phyloP scores from a whole-genome alignment of 345 rosid species.

The Geranium rotundifolium region DNA sequence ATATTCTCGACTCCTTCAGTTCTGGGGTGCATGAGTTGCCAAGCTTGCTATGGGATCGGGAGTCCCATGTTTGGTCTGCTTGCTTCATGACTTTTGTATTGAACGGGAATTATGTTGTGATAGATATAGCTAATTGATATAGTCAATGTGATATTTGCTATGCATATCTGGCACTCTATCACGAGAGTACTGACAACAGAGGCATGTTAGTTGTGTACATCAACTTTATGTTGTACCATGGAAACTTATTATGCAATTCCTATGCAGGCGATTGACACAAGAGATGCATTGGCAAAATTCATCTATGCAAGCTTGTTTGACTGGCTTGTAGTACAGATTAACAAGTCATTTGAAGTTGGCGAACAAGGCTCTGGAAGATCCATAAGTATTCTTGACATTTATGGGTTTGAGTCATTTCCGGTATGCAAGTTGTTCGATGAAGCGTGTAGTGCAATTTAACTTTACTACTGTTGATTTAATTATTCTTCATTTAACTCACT shows the following conservation, averaged over 20 bases:
- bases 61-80: background rate
- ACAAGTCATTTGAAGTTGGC: constrained; percentile 55
- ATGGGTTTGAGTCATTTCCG: constrained; percentile 91
- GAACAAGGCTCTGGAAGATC: constrained; percentile 45
- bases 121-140: too few species aligned
- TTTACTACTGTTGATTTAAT: background rate
- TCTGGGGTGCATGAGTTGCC: background rate
- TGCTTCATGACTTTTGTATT: background rate
- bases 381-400: constrained; percentile 86
- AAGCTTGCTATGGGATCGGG: background rate
- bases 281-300: constrained; percentile 94
- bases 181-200: too few species aligned
- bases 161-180: too few species aligned
- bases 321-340: constrained; percentile 81
- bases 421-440: constrained; percentile 20
- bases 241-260: background rate
- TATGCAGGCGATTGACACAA: constrained; percentile 61
- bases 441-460: background rate
- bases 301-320: constrained; percentile 75
- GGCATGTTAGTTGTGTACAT: too few species aligned
- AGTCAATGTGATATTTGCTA: too few species aligned
- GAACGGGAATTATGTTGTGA: background rate
- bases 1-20: too few species aligned
- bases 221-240: background rate
- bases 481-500: too few species aligned